Conservation (phyloP, 169 alveolate genomes). For the Eimeria praecox region DNA sequence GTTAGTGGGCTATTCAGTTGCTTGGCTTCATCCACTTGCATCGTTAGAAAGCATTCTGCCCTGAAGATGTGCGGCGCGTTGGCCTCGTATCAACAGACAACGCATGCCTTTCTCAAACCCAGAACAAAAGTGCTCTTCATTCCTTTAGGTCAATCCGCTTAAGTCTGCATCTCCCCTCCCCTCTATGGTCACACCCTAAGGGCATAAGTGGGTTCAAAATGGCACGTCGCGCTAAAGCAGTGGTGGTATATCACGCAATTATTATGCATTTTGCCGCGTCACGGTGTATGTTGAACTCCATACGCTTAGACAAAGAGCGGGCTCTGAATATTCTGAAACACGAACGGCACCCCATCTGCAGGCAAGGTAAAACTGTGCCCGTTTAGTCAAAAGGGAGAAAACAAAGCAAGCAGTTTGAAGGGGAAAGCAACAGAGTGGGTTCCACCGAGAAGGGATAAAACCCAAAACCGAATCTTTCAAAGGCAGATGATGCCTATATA, state of each 20-base stretch:
- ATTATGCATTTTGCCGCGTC: neutral
- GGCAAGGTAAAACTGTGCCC: neutral
- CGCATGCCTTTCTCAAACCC: neutral
- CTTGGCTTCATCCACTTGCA: neutral
- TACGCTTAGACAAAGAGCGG: neutral
- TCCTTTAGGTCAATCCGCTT: neutral
- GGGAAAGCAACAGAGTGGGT: neutral
- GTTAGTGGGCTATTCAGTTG: neutral
- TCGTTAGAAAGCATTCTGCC: neutral
- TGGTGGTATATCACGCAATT: neutral
- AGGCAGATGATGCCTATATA: neutral
- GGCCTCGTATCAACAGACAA: neutral
- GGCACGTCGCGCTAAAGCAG: neutral
- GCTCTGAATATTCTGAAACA: neutral
- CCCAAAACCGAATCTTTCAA: slow-evolving; percentile 8
- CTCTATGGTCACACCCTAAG: neutral
- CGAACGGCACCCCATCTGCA: neutral
- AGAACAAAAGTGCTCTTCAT: neutral
- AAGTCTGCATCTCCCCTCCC: neutral
- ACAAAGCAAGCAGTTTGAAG: neutral
- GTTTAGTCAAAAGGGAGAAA: neutral
- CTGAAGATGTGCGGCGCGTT: neutral
- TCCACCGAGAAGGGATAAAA: neutral
- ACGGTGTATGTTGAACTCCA: neutral
- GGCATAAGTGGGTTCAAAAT: neutral